These are phyloP conservation scores for Pyricularia sp. DNA, from an alignment of 2,329 filamentous ascomycete species.

Conservation along the genomic window DNA sequence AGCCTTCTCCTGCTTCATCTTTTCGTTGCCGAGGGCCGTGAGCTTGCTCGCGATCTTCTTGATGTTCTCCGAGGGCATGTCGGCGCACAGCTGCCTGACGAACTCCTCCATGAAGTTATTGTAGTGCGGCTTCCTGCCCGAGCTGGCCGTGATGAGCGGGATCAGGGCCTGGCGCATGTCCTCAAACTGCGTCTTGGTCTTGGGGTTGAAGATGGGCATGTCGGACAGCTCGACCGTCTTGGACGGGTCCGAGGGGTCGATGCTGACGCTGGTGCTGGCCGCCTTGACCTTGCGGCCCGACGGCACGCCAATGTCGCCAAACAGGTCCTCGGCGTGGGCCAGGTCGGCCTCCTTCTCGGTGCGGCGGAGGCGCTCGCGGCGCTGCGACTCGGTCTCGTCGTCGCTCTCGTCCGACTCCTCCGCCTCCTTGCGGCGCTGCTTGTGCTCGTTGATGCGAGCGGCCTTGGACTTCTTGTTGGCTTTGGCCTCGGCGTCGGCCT, in stretches of 20 bases:
- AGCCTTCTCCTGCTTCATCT: slow-evolving; percentile 96
- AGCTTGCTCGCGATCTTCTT: slow-evolving; percentile 88
- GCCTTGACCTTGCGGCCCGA: slow-evolving; percentile 59
- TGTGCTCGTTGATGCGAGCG: slow-evolving; percentile 75
- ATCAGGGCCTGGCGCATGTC: slow-evolving; percentile 68
- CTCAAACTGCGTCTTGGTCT: slow-evolving; percentile 78
- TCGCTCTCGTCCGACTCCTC: slow-evolving; percentile 48
- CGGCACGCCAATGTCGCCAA: slow-evolving; percentile 63
- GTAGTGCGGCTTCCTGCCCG: slow-evolving; percentile 79
- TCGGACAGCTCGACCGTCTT: slow-evolving; percentile 72
- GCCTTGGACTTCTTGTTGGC: slow-evolving; percentile 86
- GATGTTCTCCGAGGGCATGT: slow-evolving; percentile 84
- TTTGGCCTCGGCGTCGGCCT: slow-evolving; percentile 79
- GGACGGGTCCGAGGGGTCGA: slow-evolving; percentile 64
- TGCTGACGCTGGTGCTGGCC: slow-evolving; percentile 54
- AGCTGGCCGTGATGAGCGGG: slow-evolving; percentile 64
- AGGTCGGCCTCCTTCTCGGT: slow-evolving; percentile 85
- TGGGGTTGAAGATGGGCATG: slow-evolving; percentile 80
- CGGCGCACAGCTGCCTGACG: slow-evolving; percentile 74
- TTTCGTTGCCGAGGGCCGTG: slow-evolving; percentile 91
- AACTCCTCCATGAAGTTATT: slow-evolving; percentile 86
- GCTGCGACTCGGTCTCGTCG: slow-evolving; percentile 64
- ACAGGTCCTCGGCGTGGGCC: slow-evolving; percentile 81
- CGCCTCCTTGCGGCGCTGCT: slow-evolving; percentile 43
- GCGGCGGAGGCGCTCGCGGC: slow-evolving; percentile 63